These are phyloP conservation scores for Rosa chinensis DNA, from an alignment of 306 rosid genomes.

Conservation along the genomic window DNA sequence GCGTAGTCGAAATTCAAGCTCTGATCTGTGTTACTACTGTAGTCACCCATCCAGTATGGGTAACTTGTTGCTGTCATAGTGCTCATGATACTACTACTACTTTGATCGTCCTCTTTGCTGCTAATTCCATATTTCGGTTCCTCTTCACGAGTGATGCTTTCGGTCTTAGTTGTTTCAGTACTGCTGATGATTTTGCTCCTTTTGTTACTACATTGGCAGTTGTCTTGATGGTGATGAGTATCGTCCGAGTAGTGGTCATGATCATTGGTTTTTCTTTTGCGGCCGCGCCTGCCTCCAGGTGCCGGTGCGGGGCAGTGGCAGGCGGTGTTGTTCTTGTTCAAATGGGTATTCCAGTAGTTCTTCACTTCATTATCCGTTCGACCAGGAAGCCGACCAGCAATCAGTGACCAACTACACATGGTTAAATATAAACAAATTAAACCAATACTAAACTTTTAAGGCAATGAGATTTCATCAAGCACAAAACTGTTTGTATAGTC, in stretches of 20 bases:
- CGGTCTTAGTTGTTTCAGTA: neutral
- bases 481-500: no score
- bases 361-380: conserved; percentile 61
- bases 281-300: neutral
- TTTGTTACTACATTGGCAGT: neutral
- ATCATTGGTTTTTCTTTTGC: conserved; percentile 9
- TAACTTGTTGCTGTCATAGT: neutral
- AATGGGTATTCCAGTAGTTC: conserved; percentile 73
- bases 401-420: conserved; percentile 56
- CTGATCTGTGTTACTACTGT: neutral
- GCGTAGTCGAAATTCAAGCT: neutral
- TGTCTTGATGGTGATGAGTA: neutral
- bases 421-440: neutral
- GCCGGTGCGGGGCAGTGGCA: neutral
- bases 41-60: neutral
- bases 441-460: neutral
- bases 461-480: neutral
- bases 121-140: neutral
- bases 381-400: conserved; percentile 73
- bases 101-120: neutral
- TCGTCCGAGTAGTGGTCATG: neutral
- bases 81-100: neutral
- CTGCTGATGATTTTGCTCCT: neutral
- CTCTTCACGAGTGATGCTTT: neutral
- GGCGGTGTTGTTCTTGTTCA: conserved; percentile 38